Evolutionary conservation across 306 rosid genomes (phyloP).

Genomic region (Pyrus bretschneideri): DNA sequence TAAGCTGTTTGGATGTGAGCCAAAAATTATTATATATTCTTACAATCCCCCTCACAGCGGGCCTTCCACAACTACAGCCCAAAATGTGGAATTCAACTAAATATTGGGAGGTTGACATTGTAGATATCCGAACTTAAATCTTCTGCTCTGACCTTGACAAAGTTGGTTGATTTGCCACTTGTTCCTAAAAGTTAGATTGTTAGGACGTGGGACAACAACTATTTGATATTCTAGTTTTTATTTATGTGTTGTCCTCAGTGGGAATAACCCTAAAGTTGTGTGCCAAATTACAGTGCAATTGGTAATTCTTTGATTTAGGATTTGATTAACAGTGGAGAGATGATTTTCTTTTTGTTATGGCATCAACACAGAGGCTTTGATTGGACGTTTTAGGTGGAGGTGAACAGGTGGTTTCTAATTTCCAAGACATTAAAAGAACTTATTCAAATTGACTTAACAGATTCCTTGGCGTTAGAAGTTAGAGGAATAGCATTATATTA

Average conservation of each 20-base stretch:
- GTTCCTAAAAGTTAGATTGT: not conserved
- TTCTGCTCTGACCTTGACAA: not conserved
- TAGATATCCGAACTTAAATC: not conserved
- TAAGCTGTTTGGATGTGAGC: too few relatives aligned
- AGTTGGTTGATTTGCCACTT: not conserved
- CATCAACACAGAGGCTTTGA: not conserved
- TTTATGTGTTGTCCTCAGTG: not conserved
- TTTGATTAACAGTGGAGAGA: not conserved
- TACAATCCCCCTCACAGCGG: not conserved
- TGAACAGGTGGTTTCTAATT: not conserved
- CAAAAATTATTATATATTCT: not conserved
- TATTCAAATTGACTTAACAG: not conserved
- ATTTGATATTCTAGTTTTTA: not conserved
- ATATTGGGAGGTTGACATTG: too few relatives aligned
- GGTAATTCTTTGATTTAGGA: not conserved
- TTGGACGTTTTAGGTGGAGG: not conserved
- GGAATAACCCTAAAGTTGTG: not conserved
- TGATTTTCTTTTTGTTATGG: conserved; percentile 5
- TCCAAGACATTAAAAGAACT: not conserved
- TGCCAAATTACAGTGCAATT: not conserved
- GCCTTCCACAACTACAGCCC: not conserved
- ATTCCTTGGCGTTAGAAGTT: not conserved
- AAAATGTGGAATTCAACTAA: too few relatives aligned
- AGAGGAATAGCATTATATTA: not conserved
- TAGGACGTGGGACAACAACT: not conserved